Percentiles rank a stretch among this genome's conserved stretches.
phyloP scores from a whole-genome alignment of 1,284 basidiomycete genomes.

The Fistulina hepatica region DNA sequence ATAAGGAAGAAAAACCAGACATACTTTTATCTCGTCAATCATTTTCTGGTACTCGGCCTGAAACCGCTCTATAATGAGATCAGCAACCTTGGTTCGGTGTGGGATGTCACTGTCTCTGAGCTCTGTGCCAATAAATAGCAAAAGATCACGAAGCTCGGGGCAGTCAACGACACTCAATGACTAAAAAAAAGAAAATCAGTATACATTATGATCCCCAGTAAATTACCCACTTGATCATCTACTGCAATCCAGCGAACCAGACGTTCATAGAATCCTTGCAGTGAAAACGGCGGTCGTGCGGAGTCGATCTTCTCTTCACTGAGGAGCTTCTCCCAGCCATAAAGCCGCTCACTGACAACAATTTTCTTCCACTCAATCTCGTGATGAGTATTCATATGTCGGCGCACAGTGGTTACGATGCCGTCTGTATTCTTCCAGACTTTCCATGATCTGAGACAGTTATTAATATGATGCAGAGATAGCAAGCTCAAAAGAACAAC shows the following conservation, averaged over 20 bases:
- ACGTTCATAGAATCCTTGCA: slow-evolving; percentile 15
- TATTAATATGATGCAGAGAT: too few species aligned
- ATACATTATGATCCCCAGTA: background rate
- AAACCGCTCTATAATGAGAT: slow-evolving; percentile 16
- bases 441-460: too few species aligned
- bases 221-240: slow-evolving; percentile 21
- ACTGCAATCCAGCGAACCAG: slow-evolving; percentile 17
- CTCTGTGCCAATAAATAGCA: slow-evolving; percentile 18
- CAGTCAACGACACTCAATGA: slow-evolving; percentile 22
- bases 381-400: slow-evolving; percentile 11
- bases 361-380: slow-evolving; percentile 9
- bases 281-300: slow-evolving; percentile 11
- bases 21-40: slow-evolving; percentile 15
- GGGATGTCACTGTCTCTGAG: slow-evolving; percentile 17
- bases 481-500: too few species aligned
- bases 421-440: slow-evolving; percentile 14
- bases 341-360: slow-evolving; percentile 14
- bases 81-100: slow-evolving; percentile 17
- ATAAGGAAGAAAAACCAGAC: slow-evolving; percentile 1
- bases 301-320: background rate
- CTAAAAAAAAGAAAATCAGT: slow-evolving; percentile 11
- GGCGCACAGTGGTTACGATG: slow-evolving; percentile 11
- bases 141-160: slow-evolving; percentile 20
- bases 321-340: slow-evolving; percentile 14
- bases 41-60: slow-evolving; percentile 14